These are phyloP conservation scores for Pestalotiopsis sp. DNA, from an alignment of 2,329 filamentous ascomycete species.

Conservation along the genomic window DNA sequence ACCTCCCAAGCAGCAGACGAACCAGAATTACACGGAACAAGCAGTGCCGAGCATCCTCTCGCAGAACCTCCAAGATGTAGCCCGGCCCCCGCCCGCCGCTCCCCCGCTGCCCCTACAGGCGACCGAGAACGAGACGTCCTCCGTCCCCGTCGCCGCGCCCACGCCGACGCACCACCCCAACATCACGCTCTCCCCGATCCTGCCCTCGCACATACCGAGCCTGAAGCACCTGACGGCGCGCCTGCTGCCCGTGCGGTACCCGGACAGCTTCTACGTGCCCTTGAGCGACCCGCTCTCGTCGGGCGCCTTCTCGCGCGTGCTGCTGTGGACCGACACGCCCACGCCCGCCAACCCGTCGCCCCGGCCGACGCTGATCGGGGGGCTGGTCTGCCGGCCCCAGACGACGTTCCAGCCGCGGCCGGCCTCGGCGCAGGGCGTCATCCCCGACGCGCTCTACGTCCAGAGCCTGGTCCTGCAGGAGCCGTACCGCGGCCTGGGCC, in stretches of 20 bases:
- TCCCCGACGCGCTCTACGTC: constrained; percentile 60
- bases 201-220: constrained; percentile 54
- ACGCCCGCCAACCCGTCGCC: constrained; percentile 24
- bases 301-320: constrained; percentile 60
- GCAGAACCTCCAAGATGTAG: constrained; percentile 15
- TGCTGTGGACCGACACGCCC: constrained; percentile 55
- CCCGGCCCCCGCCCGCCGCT: constrained; percentile 18
- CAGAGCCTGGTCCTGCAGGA: constrained; percentile 66
- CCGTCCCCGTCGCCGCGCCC: constrained; percentile 31
- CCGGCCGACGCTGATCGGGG: constrained; percentile 56
- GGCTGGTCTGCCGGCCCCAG: constrained; percentile 65
- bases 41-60: neutral
- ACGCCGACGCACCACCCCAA: constrained; percentile 45
- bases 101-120: constrained; percentile 19
- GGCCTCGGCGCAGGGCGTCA: constrained; percentile 21
- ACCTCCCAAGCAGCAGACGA: neutral
- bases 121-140: constrained; percentile 11
- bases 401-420: constrained; percentile 32
- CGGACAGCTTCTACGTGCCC: constrained; percentile 64
- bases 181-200: constrained; percentile 55
- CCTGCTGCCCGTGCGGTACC: constrained; percentile 65
- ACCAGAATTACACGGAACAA: no score
- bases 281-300: constrained; percentile 52
- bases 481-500: constrained; percentile 62
- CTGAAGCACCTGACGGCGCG: constrained; percentile 67